Conservation (phyloP, 331 rosid genomes). For the Malus hybrid region DNA sequence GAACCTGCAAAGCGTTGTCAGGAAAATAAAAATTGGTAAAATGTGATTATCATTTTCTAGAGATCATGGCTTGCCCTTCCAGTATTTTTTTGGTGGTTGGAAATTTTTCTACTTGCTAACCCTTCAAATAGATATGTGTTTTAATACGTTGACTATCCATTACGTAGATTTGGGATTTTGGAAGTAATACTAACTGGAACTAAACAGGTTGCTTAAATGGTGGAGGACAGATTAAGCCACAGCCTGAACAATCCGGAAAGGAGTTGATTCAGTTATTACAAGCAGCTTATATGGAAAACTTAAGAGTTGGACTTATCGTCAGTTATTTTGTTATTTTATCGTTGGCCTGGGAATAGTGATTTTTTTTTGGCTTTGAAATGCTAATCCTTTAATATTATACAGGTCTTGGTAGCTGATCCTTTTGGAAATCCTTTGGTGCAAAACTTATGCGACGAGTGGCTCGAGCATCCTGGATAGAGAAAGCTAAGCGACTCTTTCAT, state of each 20-base stretch:
- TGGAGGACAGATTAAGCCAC: constrained; percentile 85
- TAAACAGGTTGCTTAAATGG: constrained; percentile 91
- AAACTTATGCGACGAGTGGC: constrained; percentile 73
- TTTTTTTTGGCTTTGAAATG: background rate
- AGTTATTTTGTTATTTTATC: background rate
- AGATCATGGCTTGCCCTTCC: constrained; percentile 99
- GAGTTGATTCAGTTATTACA: constrained; percentile 62
- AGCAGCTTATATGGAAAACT: constrained; percentile 66
- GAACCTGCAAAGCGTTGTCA: constrained; percentile 70
- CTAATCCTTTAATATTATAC: background rate
- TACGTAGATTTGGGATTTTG: background rate
- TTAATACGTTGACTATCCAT: background rate
- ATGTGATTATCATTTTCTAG: constrained; percentile 79
- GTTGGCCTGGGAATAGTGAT: background rate
- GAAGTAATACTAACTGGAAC: background rate
- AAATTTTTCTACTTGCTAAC: background rate
- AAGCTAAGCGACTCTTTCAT: constrained; percentile 66
- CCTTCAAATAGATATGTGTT: background rate
- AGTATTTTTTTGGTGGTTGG: constrained; percentile 29
- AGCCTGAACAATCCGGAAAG: constrained; percentile 67
- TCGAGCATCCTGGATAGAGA: constrained; percentile 74
- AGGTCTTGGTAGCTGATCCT: constrained; percentile 64
- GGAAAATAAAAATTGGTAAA: constrained; percentile 67
- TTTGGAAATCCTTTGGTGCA: constrained; percentile 51
- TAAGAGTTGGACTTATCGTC: constrained; percentile 18